phyloP scores from a whole-genome alignment of 139 green algal species.

The Chlamydomonas applanata region DNA sequence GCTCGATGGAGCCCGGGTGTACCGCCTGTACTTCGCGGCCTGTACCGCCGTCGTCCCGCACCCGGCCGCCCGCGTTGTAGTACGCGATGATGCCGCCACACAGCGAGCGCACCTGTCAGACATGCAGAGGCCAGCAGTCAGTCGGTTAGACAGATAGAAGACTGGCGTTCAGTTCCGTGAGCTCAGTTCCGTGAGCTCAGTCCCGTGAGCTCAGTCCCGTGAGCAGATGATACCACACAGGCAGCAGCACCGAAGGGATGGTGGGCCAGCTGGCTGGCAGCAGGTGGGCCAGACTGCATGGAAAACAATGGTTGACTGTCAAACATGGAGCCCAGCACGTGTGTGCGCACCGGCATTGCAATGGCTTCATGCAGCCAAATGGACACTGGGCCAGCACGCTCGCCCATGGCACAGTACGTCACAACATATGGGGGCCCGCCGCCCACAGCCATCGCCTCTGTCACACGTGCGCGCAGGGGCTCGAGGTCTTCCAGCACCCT shows the following conservation, averaged over 20 bases:
- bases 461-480: not conserved
- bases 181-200: too few species aligned
- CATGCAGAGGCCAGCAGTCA: not conserved
- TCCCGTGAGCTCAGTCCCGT: too few species aligned
- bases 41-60: conserved; percentile 7
- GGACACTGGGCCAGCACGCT: conserved; percentile 21
- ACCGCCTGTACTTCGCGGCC: conserved; percentile 36
- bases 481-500: conserved; percentile 1
- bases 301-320: too few species aligned
- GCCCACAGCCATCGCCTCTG: not conserved
- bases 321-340: not conserved
- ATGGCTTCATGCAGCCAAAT: conserved; percentile 18
- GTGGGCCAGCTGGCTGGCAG: too few species aligned
- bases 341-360: conserved; percentile 15
- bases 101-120: conserved; percentile 12
- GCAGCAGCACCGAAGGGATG: too few species aligned
- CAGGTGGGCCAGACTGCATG: too few species aligned
- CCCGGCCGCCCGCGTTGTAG: conserved; percentile 44
- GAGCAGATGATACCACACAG: too few species aligned
- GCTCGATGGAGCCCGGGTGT: conserved; percentile 24
- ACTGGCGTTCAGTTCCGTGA: too few species aligned
- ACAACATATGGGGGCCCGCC: conserved; percentile 12
- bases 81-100: conserved; percentile 47
- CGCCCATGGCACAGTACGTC: conserved; percentile 30
- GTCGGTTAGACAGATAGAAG: too few species aligned